These are phyloP conservation scores for Penicillium maclennaniae DNA, from an alignment of 495 filamentous ascomycete species.

Conservation along the genomic window DNA sequence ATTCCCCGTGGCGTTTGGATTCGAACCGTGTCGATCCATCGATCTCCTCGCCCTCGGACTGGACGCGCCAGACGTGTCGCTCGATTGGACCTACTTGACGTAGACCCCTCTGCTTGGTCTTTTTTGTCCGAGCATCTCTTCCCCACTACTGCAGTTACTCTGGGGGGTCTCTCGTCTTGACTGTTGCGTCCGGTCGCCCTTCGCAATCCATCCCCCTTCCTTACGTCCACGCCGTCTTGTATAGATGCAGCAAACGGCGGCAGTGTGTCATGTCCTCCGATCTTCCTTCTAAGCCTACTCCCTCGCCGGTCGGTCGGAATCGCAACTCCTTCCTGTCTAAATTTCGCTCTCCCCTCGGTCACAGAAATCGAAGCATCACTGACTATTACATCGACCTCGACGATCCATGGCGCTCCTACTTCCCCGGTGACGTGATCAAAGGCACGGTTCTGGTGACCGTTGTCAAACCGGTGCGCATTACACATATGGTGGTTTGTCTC, in stretches of 20 bases:
- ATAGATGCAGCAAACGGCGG: conserved; percentile 37
- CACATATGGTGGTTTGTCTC: conserved; percentile 82
- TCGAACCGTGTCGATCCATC: conserved; percentile 9
- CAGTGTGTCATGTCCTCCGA: conserved; percentile 48
- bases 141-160: background rate
- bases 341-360: conserved; percentile 57
- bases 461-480: conserved; percentile 77
- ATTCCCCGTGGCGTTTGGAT: conserved; percentile 22
- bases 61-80: conserved; percentile 12
- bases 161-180: background rate
- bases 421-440: conserved; percentile 59
- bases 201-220: background rate
- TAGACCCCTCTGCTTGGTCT: conserved; percentile 8
- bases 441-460: conserved; percentile 80
- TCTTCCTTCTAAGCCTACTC: conserved; percentile 31
- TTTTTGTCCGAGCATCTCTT: background rate
- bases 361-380: conserved; percentile 67
- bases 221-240: conserved; percentile 23
- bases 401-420: conserved; percentile 86
- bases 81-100: conserved; percentile 14
- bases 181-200: background rate
- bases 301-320: conserved; percentile 42
- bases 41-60: conserved; percentile 7
- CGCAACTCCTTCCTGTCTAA: conserved; percentile 53
- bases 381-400: conserved; percentile 75